Evolutionary conservation across 257 asterid species (phyloP).

Genomic region (Handroanthus guayacan): DNA sequence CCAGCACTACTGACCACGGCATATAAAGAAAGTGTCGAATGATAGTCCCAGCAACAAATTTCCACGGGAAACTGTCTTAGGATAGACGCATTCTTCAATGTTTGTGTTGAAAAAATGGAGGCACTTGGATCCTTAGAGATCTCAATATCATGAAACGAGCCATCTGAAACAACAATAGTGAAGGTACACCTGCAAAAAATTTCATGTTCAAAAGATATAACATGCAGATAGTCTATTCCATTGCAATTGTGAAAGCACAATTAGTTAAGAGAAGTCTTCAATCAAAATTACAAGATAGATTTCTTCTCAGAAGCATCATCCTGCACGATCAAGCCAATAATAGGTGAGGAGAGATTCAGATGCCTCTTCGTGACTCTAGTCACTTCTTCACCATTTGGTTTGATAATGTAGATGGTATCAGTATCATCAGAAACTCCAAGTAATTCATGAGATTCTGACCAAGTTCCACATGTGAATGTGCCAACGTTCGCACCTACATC

Average conservation of each 20-base stretch:
- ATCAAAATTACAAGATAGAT: conserved; percentile 33
- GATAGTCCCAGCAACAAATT: conserved; percentile 83
- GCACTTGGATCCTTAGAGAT: conserved; percentile 86
- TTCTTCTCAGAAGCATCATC: conserved; percentile 61
- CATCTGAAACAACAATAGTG: conserved; percentile 77
- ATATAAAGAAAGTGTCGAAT: conserved; percentile 59
- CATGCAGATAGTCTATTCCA: conserved; percentile 24
- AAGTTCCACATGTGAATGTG: conserved; percentile 72
- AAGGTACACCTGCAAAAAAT: conserved; percentile 79
- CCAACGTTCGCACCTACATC: conserved; percentile 63
- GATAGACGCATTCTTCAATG: conserved; percentile 49
- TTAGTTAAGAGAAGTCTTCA: conserved; percentile 30
- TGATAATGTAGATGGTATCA: conserved; percentile 70
- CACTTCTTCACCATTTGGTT: conserved; percentile 91
- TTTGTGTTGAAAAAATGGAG: conserved; percentile 61
- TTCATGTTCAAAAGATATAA: conserved; percentile 38
- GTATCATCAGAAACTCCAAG: conserved; percentile 89
- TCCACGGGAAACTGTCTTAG: conserved; percentile 63
- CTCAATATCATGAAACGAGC: conserved; percentile 83
- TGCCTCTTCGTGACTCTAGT: conserved; percentile 75
- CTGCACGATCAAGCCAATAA: conserved; percentile 75
- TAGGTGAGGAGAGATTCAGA: conserved; percentile 66
- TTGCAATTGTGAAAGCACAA: conserved; percentile 35
- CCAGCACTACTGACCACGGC: conserved; percentile 63
- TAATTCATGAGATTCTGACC: conserved; percentile 95